Evolutionary conservation across 2,329 filamentous ascomycete genomes (phyloP), one percentile per base, ranked within the genome.

Genomic region (Ophiosphaerella korrae): DNA sequence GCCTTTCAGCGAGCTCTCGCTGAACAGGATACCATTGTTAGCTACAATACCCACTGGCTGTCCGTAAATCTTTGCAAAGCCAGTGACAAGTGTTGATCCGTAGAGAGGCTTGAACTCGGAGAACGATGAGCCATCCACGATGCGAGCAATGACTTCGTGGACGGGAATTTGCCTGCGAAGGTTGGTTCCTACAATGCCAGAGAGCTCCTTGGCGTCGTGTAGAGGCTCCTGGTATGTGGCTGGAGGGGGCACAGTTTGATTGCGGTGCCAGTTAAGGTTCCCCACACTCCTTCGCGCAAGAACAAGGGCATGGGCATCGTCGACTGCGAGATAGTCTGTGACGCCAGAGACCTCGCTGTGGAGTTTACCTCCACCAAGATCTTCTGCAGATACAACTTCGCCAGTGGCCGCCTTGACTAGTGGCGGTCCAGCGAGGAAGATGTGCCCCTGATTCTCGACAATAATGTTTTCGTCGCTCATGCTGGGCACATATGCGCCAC

Each of bases 381-480:
- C 91, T 74, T 99, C 93, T 7, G 90, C 90, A 37, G 85, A 90
- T 48, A 97, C 92, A 26, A 90, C 87, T 75, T 99, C 93, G 11
- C 93, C 94, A 0, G 94, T 99, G 9, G 93, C 93, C 7, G 94
- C 94, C 77, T 97, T 96, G 57, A 99, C 94, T 1, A 99, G 81
- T 0, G 94, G 93, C 14, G 93, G 93, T 0, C 93, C 94, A 1
- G 93, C 93, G 2, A 99, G 84, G 79, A 97, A 99, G 71, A 99
- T 96, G 62, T 96, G 92, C n/a, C 93, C 93, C 73, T 97, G 92
- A 45, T 92, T 88, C 68, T 91, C 86, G 34, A 97, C 94, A 58
- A 99, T 97, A 74, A 99, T 97, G 70, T 86, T 92, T 80, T 97
- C 94, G 72, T 97, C 94, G 53, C 89, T 93, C 93, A 99, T 97